Conservation (phyloP, 208 protist genomes). For the Leptomonas seymouri region DNA sequence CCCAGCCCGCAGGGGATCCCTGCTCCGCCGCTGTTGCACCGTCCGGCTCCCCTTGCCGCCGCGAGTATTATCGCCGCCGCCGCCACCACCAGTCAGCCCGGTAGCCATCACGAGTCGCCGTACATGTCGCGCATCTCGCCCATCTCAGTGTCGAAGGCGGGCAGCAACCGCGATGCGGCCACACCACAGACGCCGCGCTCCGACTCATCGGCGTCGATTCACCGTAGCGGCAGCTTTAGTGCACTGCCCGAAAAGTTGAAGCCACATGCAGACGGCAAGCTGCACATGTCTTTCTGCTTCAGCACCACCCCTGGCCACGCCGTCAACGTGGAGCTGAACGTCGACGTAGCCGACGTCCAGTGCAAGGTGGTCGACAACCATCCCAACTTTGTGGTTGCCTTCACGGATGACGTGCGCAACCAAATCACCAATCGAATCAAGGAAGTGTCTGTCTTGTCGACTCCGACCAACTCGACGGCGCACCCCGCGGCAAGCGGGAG, state of each 20-base stretch:
- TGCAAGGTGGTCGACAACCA: slow-evolving; percentile 76
- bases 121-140: slow-evolving; percentile 31
- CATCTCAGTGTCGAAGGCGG: slow-evolving; percentile 18
- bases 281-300: slow-evolving; percentile 77
- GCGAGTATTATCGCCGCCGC: slow-evolving; percentile 1
- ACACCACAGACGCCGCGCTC: slow-evolving; percentile 34
- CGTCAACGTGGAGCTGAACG: slow-evolving; percentile 73
- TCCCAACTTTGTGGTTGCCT: slow-evolving; percentile 75
- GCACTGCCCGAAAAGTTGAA: slow-evolving; percentile 29
- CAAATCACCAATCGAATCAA: slow-evolving; percentile 71
- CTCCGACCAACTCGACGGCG: slow-evolving; percentile 4
- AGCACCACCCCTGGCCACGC: slow-evolving; percentile 52
- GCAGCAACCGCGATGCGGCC: slow-evolving; percentile 23
- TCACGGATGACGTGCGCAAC: slow-evolving; percentile 65
- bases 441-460: slow-evolving; percentile 48
- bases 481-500: slow-evolving; percentile 7
- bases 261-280: slow-evolving; percentile 60
- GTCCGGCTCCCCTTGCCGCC: not conserved
- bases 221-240: slow-evolving; percentile 31
- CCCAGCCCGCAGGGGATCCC: slow-evolving; percentile 35
- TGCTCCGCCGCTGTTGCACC: slow-evolving; percentile 32
- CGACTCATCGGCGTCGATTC: slow-evolving; percentile 32
- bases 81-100: slow-evolving; percentile 4
- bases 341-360: slow-evolving; percentile 79
- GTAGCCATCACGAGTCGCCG: slow-evolving; percentile 24